Evolutionary conservation across 768 basidiomycete genomes (phyloP).

Genomic region (Roridomyces roridus): DNA sequence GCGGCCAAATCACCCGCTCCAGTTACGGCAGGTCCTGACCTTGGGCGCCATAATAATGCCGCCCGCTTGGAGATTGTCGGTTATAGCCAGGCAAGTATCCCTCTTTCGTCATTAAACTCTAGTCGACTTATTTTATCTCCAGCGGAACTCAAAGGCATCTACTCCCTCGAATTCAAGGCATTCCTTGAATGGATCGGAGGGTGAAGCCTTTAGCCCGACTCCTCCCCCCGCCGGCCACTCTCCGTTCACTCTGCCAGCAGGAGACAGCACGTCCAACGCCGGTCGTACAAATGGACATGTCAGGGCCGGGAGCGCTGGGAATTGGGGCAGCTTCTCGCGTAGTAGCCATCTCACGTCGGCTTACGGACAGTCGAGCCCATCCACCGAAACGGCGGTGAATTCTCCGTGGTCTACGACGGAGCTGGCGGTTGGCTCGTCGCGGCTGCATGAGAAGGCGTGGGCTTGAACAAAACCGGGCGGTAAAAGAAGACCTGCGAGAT

Average conservation of each 20-base stretch:
- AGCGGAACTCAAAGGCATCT: constrained; percentile 54
- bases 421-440: constrained; percentile 53
- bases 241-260: constrained; percentile 49
- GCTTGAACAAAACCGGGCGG: constrained; percentile 41
- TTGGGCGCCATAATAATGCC: constrained; percentile 78
- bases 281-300: constrained; percentile 68
- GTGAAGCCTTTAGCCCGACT: constrained; percentile 61
- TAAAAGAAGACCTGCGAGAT: constrained; percentile 20
- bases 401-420: constrained; percentile 67
- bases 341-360: constrained; percentile 57
- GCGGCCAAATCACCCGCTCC: constrained; percentile 77
- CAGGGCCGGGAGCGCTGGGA: constrained; percentile 81
- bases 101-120: background rate
- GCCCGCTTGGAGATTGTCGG: constrained; percentile 77
- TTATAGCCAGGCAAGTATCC: constrained; percentile 62
- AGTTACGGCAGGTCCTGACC: constrained; percentile 84
- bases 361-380: constrained; percentile 64
- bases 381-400: constrained; percentile 59
- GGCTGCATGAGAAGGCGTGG: constrained; percentile 68
- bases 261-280: constrained; percentile 42
- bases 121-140: constrained; percentile 30
- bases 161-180: constrained; percentile 61
- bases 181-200: constrained; percentile 79
- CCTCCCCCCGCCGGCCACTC: constrained; percentile 57
- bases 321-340: constrained; percentile 72